Evolutionary conservation across 148 eudicot species (phyloP), one percentile per base, ranked within the genome.

Genomic region (Vaccinium vitisidaea): DNA sequence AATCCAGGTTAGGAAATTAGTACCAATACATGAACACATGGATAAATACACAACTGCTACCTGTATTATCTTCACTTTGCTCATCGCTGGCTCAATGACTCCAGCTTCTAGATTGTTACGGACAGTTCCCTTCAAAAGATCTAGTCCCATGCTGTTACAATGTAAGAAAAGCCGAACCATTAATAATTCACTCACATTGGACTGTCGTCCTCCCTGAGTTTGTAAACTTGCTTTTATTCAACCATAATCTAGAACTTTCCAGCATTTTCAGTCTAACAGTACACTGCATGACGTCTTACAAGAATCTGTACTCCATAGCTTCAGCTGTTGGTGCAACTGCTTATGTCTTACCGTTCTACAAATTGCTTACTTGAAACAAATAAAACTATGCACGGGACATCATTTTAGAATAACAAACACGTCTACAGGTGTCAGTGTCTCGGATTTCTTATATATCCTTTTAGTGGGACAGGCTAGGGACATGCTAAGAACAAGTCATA

Each of bases 41-140:
- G 27, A 49, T 6, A 10, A 8, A 58, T 21, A 36, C 12, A 80
- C 63, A n/a, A n/a, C 7, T 6, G 53, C 5, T 85, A 95, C 98
- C 96, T 97, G 98, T 84, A 97, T 87, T 56, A 94, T 97, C 92
- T 97, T 97, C 54, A 97, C 96, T 94, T 97, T 97, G 93, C 99
- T 97, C 99, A 97, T 95, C 55, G 99, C 98, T 46, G 99, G 99
- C 87, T 97, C 98, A 82, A 97, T 94, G 39, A 97, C 99, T 71
- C 99, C 99, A 59, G 98, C 99, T 86, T 95, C 98, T 65, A 97
- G 87, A 86, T 97, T 97, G 93, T 97, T 97, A 32, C 98, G 92
- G 12, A 97, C 90, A 1, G 84, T 83, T 83, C 99, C 99, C 90
- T 94, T 94, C 88, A 87, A 87, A 32, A 97, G 89, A 90, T 97